Percentiles rank a stretch among this genome's conserved stretches.
Evolutionary conservation across 2,329 filamentous ascomycete genomes (phyloP).

Genomic region (Neonectria magnoliae): DNA sequence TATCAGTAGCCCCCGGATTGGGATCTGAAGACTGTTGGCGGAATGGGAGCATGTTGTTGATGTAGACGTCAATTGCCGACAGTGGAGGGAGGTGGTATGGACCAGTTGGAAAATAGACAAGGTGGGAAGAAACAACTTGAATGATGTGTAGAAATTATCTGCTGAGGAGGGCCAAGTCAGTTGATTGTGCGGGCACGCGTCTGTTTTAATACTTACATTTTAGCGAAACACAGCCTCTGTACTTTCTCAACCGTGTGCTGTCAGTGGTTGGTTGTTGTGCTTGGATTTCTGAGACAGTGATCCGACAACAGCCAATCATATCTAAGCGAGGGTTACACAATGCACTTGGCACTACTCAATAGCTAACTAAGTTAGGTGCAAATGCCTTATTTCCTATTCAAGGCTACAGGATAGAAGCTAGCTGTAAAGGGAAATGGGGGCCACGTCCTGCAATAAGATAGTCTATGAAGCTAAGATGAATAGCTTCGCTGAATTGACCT

Average conservation of each 20-base stretch:
- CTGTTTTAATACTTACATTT: background rate
- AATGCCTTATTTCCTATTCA: too few relatives aligned
- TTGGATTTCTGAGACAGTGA: background rate
- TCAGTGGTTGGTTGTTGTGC: background rate
- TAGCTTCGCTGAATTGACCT: too few relatives aligned
- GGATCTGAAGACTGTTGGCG: background rate
- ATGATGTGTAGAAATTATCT: too few relatives aligned
- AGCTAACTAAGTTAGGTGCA: too few relatives aligned
- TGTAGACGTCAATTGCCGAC: background rate
- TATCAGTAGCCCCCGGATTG: background rate
- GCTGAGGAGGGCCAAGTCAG: background rate
- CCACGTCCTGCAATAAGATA: too few relatives aligned
- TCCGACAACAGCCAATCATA: background rate
- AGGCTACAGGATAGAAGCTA: too few relatives aligned
- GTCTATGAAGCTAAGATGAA: too few relatives aligned
- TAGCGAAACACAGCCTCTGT: background rate
- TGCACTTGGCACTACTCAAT: background rate
- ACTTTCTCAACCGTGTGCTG: background rate
- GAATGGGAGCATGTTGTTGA: constrained; percentile 2
- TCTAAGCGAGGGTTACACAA: background rate
- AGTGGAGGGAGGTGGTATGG: background rate
- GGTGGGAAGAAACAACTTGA: background rate
- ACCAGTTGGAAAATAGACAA: background rate
- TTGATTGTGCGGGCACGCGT: background rate
- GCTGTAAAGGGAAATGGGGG: too few relatives aligned